These are phyloP conservation scores for Podaxis sp. DNA, from an alignment of 768 basidiomycete species.

Conservation along the genomic window DNA sequence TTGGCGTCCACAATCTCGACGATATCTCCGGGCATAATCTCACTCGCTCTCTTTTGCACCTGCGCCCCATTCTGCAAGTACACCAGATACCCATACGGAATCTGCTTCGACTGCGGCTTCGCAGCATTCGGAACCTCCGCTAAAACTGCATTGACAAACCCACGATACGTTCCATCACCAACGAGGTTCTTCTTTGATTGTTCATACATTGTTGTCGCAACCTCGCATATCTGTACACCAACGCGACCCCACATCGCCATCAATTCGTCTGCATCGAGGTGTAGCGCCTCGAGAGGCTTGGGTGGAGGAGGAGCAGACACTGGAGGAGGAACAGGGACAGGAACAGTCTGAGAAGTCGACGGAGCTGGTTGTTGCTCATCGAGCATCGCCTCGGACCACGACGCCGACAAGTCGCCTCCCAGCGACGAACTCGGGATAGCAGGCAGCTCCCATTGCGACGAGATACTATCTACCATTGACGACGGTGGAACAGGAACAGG, in stretches of 20 bases:
- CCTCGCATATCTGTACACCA: constrained; percentile 71
- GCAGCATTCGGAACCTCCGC: constrained; percentile 63
- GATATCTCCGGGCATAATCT: constrained; percentile 86
- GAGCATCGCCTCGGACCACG: constrained; percentile 54
- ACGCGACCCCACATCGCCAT: constrained; percentile 68
- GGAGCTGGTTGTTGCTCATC: constrained; percentile 11
- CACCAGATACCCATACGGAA: constrained; percentile 67
- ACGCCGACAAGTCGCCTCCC: constrained; percentile 47
- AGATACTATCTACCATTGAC: constrained; percentile 34
- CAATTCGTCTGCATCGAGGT: constrained; percentile 61
- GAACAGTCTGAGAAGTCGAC: constrained; percentile 18
- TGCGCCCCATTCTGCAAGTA: constrained; percentile 66
- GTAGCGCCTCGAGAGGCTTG: constrained; percentile 27
- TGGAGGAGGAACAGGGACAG: constrained; percentile 13
- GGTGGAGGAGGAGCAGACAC: constrained; percentile 5
- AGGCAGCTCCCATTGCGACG: constrained; percentile 65
- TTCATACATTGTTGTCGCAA: constrained; percentile 64
- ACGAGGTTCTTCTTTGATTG: constrained; percentile 76
- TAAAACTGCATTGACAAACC: constrained; percentile 72
- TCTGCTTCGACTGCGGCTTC: constrained; percentile 25
- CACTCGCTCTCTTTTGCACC: constrained; percentile 72
- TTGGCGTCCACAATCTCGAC: constrained; percentile 72
- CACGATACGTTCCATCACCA: constrained; percentile 82
- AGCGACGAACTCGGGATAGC: constrained; percentile 53
- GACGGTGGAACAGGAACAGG: constrained; percentile 20